Evolutionary conservation across 129 eudicot species (phyloP).

Genomic region (Arctium lappa): DNA sequence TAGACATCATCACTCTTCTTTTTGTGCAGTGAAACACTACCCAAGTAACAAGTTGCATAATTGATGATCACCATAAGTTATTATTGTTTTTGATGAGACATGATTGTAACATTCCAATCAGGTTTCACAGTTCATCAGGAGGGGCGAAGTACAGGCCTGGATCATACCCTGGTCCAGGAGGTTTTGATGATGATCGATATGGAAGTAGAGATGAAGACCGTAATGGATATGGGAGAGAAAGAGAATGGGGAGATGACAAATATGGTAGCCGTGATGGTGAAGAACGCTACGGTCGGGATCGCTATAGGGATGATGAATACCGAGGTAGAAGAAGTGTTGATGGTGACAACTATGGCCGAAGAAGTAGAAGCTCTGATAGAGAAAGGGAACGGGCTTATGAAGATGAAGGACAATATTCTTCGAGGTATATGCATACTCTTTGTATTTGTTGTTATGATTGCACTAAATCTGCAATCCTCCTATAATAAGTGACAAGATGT

Average conservation of each 20-base stretch:
- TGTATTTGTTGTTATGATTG: neutral
- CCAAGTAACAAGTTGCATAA: too few species aligned
- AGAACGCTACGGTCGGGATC: constrained; percentile 60
- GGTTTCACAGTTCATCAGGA: constrained; percentile 72
- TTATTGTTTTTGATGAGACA: neutral
- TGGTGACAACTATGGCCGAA: constrained; percentile 53
- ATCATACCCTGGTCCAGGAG: constrained; percentile 54
- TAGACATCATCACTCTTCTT: too few species aligned
- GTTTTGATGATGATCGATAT: constrained; percentile 63
- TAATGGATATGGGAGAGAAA: constrained; percentile 82
- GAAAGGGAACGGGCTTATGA: constrained; percentile 66
- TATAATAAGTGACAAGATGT: neutral
- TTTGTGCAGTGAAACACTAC: too few species aligned
- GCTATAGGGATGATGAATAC: constrained; percentile 74
- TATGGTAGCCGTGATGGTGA: constrained; percentile 67
- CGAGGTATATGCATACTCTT: constrained; percentile 46
- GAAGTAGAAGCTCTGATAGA: constrained; percentile 87
- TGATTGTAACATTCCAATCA: constrained; percentile 18
- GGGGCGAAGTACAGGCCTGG: constrained; percentile 76
- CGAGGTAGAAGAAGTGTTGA: constrained; percentile 78
- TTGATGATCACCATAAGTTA: neutral
- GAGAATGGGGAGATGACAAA: constrained; percentile 59
- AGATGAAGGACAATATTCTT: constrained; percentile 76
- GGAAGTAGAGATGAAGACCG: constrained; percentile 64
- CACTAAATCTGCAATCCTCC: neutral